Conservation (phyloP, 2,329 filamentous ascomycete species). For the Ascocoryne sarcoides region DNA sequence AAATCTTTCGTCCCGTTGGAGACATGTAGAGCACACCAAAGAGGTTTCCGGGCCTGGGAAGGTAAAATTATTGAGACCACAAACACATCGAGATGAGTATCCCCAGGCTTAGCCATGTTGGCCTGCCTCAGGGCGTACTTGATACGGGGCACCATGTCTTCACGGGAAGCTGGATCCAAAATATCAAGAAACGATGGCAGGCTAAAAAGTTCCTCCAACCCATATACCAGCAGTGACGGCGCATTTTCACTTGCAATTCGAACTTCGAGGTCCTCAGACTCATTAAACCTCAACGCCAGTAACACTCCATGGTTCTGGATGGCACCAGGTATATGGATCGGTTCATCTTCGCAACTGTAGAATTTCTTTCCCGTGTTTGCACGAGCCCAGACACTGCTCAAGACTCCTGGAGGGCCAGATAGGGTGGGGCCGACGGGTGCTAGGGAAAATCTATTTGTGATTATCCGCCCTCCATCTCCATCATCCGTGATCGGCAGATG, state of each 20-base stretch:
- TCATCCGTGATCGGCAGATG: not conserved
- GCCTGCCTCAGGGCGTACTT: conserved; percentile 9
- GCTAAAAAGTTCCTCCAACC: conserved; percentile 16
- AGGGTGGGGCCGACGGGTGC: not conserved
- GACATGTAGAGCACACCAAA: conserved; percentile 22
- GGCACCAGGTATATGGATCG: conserved; percentile 22
- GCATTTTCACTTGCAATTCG: conserved; percentile 23
- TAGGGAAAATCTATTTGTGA: conserved; percentile 8
- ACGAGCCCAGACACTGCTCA: not conserved
- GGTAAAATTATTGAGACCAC: conserved; percentile 6
- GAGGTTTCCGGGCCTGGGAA: conserved; percentile 5
- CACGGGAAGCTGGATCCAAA: conserved; percentile 9
- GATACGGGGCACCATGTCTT: conserved; percentile 15
- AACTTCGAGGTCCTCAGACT: conserved; percentile 12
- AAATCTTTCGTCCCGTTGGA: conserved; percentile 11
- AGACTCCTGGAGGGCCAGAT: conserved; percentile 1
- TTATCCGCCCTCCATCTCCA: conserved; percentile 1
- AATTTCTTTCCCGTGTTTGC: not conserved
- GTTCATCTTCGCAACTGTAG: conserved; percentile 21
- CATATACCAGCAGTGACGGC: conserved; percentile 14
- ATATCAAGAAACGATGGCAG: conserved; percentile 18
- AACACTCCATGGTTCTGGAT: conserved; percentile 19
- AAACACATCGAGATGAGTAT: conserved; percentile 18
- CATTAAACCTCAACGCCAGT: conserved; percentile 13
- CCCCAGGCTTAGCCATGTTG: conserved; percentile 1